phyloP scores from a whole-genome alignment of 768 basidiomycete genomes.

The Suillus paluster region DNA sequence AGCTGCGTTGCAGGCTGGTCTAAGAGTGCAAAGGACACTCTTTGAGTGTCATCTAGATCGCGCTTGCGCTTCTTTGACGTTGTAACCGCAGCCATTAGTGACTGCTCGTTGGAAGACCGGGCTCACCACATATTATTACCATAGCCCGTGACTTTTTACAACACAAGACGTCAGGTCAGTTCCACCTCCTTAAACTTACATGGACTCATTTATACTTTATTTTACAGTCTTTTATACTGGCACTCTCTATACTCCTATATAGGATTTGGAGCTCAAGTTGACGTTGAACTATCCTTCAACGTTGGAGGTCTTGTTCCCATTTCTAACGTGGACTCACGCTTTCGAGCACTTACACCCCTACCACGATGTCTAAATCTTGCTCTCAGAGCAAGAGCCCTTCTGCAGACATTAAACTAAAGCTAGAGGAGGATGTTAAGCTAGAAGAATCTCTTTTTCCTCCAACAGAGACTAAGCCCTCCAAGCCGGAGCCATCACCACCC shows the following conservation, averaged over 20 bases:
- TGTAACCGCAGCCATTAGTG: slow-evolving; percentile 25
- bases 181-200: slow-evolving; percentile 1
- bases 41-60: slow-evolving; percentile 36
- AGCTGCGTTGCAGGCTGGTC: slow-evolving; percentile 38
- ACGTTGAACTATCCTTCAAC: slow-evolving; percentile 21
- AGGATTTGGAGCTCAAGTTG: slow-evolving; percentile 24
- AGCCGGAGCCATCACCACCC: slow-evolving; percentile 35
- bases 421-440: slow-evolving; percentile 24
- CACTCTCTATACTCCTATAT: slow-evolving; percentile 13
- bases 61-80: slow-evolving; percentile 57
- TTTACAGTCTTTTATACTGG: slow-evolving; percentile 17
- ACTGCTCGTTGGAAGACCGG: slow-evolving; percentile 14
- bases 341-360: slow-evolving; percentile 16
- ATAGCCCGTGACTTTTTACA: slow-evolving; percentile 16
- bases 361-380: slow-evolving; percentile 35
- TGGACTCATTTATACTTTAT: slow-evolving; percentile 6
- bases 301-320: slow-evolving; percentile 19
- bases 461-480: slow-evolving; percentile 29
- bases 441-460: slow-evolving; percentile 20
- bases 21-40: slow-evolving; percentile 43
- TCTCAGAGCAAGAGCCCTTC: slow-evolving; percentile 34
- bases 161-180: slow-evolving; percentile 18
- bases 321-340: slow-evolving; percentile 17
- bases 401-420: slow-evolving; percentile 16
- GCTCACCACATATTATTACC: background rate